phyloP scores from a whole-genome alignment of 805 yeast genomes.

The Hanseniaspora lindneri region DNA sequence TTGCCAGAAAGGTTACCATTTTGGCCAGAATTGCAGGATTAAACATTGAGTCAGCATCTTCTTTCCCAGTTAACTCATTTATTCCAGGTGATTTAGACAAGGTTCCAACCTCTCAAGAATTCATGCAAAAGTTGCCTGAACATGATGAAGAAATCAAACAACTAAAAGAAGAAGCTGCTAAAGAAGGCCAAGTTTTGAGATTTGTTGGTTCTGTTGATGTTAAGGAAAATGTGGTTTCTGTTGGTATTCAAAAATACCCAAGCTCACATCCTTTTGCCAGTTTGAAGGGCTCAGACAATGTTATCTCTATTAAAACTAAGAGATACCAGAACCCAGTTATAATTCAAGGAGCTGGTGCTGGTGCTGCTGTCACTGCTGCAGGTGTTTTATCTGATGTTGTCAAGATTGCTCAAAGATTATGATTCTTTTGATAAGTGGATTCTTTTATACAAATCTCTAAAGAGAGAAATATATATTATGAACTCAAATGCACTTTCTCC shows the following conservation, averaged over 20 bases:
- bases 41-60: conserved; percentile 69
- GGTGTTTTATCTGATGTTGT: conserved; percentile 92
- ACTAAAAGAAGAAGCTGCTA: conserved; percentile 68
- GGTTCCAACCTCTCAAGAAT: conserved; percentile 62
- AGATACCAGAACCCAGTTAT: conserved; percentile 89
- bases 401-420: conserved; percentile 77
- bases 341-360: conserved; percentile 96
- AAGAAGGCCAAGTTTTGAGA: conserved; percentile 77
- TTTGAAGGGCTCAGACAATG: conserved; percentile 91
- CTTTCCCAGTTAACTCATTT: conserved; percentile 88
- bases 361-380: conserved; percentile 63
- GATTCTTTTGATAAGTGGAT: too few relatives aligned
- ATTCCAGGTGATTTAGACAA: conserved; percentile 79
- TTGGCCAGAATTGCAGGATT: conserved; percentile 87
- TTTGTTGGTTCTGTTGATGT: conserved; percentile 87
- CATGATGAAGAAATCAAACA: conserved; percentile 70
- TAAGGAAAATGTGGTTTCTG: conserved; percentile 55
- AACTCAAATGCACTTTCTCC: too few relatives aligned
- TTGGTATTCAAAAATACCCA: conserved; percentile 79
- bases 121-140: conserved; percentile 65
- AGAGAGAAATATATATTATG: too few relatives aligned
- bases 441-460: too few relatives aligned
- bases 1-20: conserved; percentile 95
- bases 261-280: conserved; percentile 91
- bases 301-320: conserved; percentile 78